Evolutionary conservation across 1,139 yeast species (phyloP), one percentile per base, ranked within the genome.

Genomic region (Pneumocystis oryctolagi): DNA sequence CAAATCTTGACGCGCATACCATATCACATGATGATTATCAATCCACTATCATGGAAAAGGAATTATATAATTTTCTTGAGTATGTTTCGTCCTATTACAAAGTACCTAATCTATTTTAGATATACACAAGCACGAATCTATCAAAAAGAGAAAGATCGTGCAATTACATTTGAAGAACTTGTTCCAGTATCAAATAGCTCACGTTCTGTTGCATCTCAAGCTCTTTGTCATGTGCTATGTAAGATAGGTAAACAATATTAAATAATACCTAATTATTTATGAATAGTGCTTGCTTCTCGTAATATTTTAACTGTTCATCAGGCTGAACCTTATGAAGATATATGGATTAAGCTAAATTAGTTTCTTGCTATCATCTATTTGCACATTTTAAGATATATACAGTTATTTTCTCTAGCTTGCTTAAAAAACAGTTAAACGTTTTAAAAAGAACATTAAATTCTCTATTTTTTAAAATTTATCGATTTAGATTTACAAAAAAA

Each of bases 191-290:
- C 16, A 12, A 57, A 20, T 20, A 57, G 59, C 4, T 35, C 40
- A 12, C 40, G 42, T 6, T 35, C 40, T n/a, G 37, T 57, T 57
- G 59, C 59, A 35, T 57, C 59, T 14, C 59, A 57, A 57, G 59
- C 59, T 4, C 59, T 57, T 12, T 57, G 59, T 9, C 59, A 57
- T 57, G n/a, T 57, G 12, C 14, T 57, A 12, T 6, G 59, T 57
- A 57, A 20, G 59, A 25, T 28, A 9, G 30, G 30, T 9, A 57
- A 39, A 57, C n/a, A 20, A 12, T 47, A 47, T 47, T 47, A 9
- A 4, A 2, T 12, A 9, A 1, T 6, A 25, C 25, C 20, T 47
- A 9, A 25, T 25, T 25, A 42, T 42, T 9, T 8, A 25, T 18
- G 12, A 18, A n/a, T 25, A 47, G 55, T 47, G 3, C 20, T 47